Conservation (phyloP, 2,329 filamentous ascomycete species). For the Lecanoromycetidae sp. region DNA sequence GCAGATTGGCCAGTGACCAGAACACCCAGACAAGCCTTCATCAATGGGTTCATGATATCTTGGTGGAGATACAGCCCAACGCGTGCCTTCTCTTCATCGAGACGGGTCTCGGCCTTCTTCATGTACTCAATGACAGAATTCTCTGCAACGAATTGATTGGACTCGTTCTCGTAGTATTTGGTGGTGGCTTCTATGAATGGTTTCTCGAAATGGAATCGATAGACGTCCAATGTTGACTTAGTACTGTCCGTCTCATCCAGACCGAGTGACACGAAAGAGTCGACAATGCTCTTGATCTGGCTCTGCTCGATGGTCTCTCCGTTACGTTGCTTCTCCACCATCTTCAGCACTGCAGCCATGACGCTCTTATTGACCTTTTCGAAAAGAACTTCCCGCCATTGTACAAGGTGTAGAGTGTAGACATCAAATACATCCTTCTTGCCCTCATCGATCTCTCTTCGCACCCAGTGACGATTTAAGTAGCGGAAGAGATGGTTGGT, state of each 20-base stretch:
- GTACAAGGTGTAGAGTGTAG: constrained; percentile 89
- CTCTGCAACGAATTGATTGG: constrained; percentile 84
- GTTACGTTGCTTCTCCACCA: constrained; percentile 93
- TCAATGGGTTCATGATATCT: constrained; percentile 74
- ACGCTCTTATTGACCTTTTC: constrained; percentile 70
- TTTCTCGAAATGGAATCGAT: constrained; percentile 80
- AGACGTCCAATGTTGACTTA: constrained; percentile 91
- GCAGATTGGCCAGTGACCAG: constrained; percentile 78
- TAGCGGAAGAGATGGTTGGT: constrained; percentile 96
- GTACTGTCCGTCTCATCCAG: constrained; percentile 85
- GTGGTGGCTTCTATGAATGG: constrained; percentile 81
- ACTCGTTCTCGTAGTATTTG: constrained; percentile 81
- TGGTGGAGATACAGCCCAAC: constrained; percentile 83
- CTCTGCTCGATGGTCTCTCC: constrained; percentile 95
- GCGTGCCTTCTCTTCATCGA: constrained; percentile 88
- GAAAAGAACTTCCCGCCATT: constrained; percentile 91
- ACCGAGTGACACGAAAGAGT: constrained; percentile 90
- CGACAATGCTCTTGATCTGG: constrained; percentile 93
- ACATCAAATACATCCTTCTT: constrained; percentile 98
- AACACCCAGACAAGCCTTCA: constrained; percentile 76
- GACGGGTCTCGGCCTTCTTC: constrained; percentile 84
- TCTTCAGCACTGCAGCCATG: constrained; percentile 86
- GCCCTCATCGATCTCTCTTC: constrained; percentile 95
- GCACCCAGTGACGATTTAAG: constrained; percentile 96
- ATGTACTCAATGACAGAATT: constrained; percentile 99